These are phyloP conservation scores for Geotrichum reessii DNA, from an alignment of 1,139 yeast genomes.

Conservation along the genomic window DNA sequence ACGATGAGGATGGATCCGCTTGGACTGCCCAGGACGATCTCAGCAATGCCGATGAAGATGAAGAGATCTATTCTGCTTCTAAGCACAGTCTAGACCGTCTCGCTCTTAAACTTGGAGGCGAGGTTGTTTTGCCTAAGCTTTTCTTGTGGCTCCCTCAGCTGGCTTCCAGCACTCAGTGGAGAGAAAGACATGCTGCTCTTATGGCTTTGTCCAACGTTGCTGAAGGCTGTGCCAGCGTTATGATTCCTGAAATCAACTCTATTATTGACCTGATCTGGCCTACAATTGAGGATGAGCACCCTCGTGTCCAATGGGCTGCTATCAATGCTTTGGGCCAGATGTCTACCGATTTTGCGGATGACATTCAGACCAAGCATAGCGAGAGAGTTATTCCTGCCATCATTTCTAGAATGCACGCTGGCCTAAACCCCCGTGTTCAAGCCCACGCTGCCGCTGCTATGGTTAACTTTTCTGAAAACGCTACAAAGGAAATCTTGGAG, in stretches of 20 bases:
- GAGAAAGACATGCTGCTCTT: constrained; percentile 92
- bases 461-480: constrained; percentile 90
- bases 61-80: constrained; percentile 84
- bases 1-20: constrained; percentile 72
- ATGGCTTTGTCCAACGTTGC: constrained; percentile 97
- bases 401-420: constrained; percentile 66
- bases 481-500: constrained; percentile 77
- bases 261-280: constrained; percentile 82
- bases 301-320: constrained; percentile 94
- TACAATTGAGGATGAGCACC: constrained; percentile 70
- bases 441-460: constrained; percentile 98
- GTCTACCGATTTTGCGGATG: constrained; percentile 94
- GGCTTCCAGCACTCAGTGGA: constrained; percentile 74
- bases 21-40: constrained; percentile 83
- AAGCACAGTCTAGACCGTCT: constrained; percentile 91
- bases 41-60: constrained; percentile 76
- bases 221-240: constrained; percentile 90
- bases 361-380: constrained; percentile 76
- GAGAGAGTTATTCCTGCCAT: constrained; percentile 79
- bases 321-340: constrained; percentile 96
- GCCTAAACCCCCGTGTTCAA: constrained; percentile 83
- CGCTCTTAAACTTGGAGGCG: constrained; percentile 76
- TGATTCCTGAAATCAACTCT: constrained; percentile 74
- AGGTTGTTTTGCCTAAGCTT: constrained; percentile 73
- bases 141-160: constrained; percentile 82